These are phyloP conservation scores for Cylindrotheca closterium DNA, from an alignment of 108 stramenopile species.

Conservation along the genomic window DNA sequence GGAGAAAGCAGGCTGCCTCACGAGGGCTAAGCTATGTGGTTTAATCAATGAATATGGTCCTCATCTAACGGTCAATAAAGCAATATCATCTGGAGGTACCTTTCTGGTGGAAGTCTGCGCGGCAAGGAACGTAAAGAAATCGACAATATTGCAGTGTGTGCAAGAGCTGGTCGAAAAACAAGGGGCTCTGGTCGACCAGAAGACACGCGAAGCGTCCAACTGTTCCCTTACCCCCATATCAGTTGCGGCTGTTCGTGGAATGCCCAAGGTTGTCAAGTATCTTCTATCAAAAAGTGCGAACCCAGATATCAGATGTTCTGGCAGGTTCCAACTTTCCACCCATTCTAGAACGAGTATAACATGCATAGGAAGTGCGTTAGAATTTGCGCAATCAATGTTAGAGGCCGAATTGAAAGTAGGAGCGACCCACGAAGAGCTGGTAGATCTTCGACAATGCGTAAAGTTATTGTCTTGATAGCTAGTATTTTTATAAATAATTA, in stretches of 20 bases:
- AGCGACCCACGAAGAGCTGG: conserved; percentile 38
- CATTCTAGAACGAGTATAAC: conserved; percentile 45
- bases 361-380: conserved; percentile 55
- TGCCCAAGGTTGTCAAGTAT: conserved; percentile 77
- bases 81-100: conserved; percentile 67
- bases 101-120: conserved; percentile 81
- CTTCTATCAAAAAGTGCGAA: conserved; percentile 38
- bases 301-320: conserved; percentile 20
- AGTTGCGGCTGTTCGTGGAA: conserved; percentile 79
- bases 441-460: conserved; percentile 41
- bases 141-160: conserved; percentile 61
- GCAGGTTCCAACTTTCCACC: conserved; percentile 32
- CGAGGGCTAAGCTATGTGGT: conserved; percentile 40
- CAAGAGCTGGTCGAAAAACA: conserved; percentile 64
- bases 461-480: too few relatives aligned
- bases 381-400: conserved; percentile 58
- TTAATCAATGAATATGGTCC: conserved; percentile 70
- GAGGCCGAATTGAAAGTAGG: conserved; percentile 53
- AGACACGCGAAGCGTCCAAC: conserved; percentile 48
- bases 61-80: conserved; percentile 59
- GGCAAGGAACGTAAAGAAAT: conserved; percentile 54
- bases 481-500: too few relatives aligned
- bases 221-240: conserved; percentile 61
- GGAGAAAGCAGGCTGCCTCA: conserved; percentile 40
- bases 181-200: conserved; percentile 64